Base-by-base conservation (phyloP, 2,329 filamentous ascomycete species). In the Ceratocystis destructans region DNA sequence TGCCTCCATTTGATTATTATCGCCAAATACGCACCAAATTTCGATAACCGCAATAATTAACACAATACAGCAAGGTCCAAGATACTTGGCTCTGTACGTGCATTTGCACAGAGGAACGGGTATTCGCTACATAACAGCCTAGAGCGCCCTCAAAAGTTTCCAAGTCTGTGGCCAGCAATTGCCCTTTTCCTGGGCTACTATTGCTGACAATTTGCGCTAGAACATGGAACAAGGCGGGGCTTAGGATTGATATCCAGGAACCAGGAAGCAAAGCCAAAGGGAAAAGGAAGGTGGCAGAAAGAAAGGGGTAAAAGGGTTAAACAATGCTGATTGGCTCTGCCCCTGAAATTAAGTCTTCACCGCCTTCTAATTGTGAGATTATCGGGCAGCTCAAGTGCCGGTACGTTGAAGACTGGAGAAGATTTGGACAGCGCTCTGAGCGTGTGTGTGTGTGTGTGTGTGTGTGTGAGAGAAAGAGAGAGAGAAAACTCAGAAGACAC, bases 171-270 rank as follows among this genome's bases (percentile, higher is more conserved):
- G 22, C 17, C 22, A 20, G 48, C 3, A 53, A 5, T 25, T 53
- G n/a, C 48, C 48, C 22, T 53, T 41, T 41, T 41, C 10, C 37
- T 1, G 12, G 37, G 48, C n/a, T 53, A 8, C n/a, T 53, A 25
- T 22, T 25, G n/a, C 17, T 53, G n/a, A 20, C 48, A 53, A 53
- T 53, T 22, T 53, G 48, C n/a, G n/a, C 48, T 53, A 53, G 48
- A 53, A 53, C 48, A 53, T 53, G n/a, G 17, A 53, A 53, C n/a
- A 53, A 53, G 48, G n/a, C n/a, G n/a, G 48, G 48, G 48, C 48
- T 53, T 4, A 53, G 48, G 48, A 53, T 20, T 25, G 7, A 3
- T 10, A 53, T 25, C 48, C n/a, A 53, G 48, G 48, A 53, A 53
- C 48, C 45, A 53, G 48, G 48, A 53, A 53, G 48, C 20, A 62